Base-by-base conservation (phyloP, 2,329 filamentous ascomycete genomes). In the Penicillium sp. region DNA sequence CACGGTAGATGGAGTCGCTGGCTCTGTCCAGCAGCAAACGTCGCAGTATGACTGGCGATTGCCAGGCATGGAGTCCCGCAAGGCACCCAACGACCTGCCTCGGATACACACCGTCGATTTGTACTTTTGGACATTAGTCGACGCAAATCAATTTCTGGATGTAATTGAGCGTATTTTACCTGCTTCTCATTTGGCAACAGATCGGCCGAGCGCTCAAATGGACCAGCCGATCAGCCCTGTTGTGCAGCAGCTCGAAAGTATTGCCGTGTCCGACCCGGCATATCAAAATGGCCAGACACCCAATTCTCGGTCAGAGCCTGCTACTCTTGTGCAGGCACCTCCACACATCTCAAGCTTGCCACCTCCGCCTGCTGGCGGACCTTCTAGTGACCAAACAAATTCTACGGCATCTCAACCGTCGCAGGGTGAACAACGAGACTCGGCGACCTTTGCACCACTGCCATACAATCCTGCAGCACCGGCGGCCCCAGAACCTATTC, bases 391-490 rank as follows among this genome's bases (percentile, higher is more conserved):
- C 5, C 60, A 60, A n/a, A 11, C 4, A 49, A 45, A 37, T 36
- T 48, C 3, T 29, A 45, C 3, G 46, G 46, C 35, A 5, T 47
- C 42, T 24, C 56, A 52, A 26, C 41, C 52, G 5, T 42, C 57
- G 27, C 35, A 49, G 32, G 57, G 58, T 39, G 53, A 62, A 27
- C 55, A 62, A 39, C 58, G 61, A 51, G 53, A 62, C 29, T 54
- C 65, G 39, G 60, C 65, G 34, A 66, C 62, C 54, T 76, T 72
- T 50, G 64, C 74, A 2, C 78, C 79, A 3, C 71, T 82, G 51
- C 77, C 79, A n/a, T 85, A 85, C 60, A 84, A 84, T 55, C 82
- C 82, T 12, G 81, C 82, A 8, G 81, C 82, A 4, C 82, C 82
- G 24, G 73, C 80, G n/a, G 81, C 80, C 0, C 82, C 82, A 5